Evolutionary conservation across 495 filamentous ascomycete genomes (phyloP), one percentile per base, ranked within the genome.

Genomic region (Cercophora sp.): DNA sequence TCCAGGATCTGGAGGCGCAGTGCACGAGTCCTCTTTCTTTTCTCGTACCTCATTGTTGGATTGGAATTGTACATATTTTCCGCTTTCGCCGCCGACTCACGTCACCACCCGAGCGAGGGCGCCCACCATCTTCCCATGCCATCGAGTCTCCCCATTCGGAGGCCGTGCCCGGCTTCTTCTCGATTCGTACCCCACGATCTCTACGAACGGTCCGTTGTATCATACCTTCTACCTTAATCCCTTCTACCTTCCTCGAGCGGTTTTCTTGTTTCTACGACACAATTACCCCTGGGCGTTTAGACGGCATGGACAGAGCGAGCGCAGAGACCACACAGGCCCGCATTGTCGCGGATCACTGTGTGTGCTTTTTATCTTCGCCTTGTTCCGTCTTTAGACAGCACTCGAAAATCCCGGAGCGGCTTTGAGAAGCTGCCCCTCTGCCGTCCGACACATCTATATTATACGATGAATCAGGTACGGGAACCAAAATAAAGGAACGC

Each of bases 161-260:
- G n/a, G 41, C 23, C 15, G 42, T 25, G 16, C 19, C 15, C 13
- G 16, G 22, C 25, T 23, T 26, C 35, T 52, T 44, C 42, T 11
- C 36, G 37, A 44, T 36, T 42, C 34, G 22, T 20, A 36, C 42
- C 35, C 26, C 50, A 44, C 29, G 25, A 48, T 50, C 15, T 57
- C 35, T 15, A 22, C 51, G 51, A 47, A 43, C 48, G 36, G 22
- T 55, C 48, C 47, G 44, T 58, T 61, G 57, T 60, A 60, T 56
- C 57, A 60, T 60, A 60, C 45, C 44, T 54, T 45, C 56, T 60
- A 37, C 48, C 40, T 43, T 43, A n/a, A n/a, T n/a, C n/a, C n/a
- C n/a, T n/a, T n/a, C n/a, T n/a, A n/a, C n/a, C n/a, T n/a, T n/a
- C n/a, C n/a, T n/a, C n/a, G n/a, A n/a, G n/a, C n/a, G n/a, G n/a